Base-by-base conservation (phyloP, 305 asterid species). In the Solanum hybrid region DNA sequence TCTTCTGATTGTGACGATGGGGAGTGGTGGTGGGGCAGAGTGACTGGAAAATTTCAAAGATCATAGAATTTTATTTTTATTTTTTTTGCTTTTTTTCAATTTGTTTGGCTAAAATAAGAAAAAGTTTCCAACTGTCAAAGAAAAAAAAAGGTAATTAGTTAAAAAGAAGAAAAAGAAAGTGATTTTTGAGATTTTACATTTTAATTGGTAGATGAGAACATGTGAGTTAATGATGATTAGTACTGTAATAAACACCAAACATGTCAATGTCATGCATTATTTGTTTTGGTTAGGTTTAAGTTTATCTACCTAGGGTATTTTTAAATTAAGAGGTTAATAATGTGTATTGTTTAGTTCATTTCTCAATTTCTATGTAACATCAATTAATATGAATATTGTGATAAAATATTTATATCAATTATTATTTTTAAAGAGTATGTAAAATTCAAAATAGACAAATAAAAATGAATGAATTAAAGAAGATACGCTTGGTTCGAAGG, bases 11-110 rank as follows among this genome's bases (percentile, higher is more conserved):
- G 88, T 64, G 85, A 89, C 75, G 88, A 87, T 72, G 35, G 37
- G 22, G 32, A 79, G 60, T 79, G 26, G 66, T 56, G 87, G 89
- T 69, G 86, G 90, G 89, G 89, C 35, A 82, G 85, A 56, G 66
- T 38, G 87, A 85, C 87, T 5, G 76, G 87, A 60, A 32, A 85
- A 34, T 56, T 85, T 17, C 81, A 37, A 37, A 64, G 34, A 35
- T 56, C 16, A 60, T 34, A 36, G 34, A 80, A 46, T 26, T 34
- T 40, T 66, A 10, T 3, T 40, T 42, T 42, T 42, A 10, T 24
- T 14, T 75, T 2, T 5, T 26, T 17, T 34, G 12, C 27, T 9
- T 4, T 37, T 37, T 60, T 24, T 22, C 1, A 6, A 46, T 51
- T 69, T 31, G 36, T 87, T 32, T 46, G 80, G 46, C 31, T 56